Base-by-base conservation (phyloP, 1,139 yeast genomes). In the Candida sp. region DNA sequence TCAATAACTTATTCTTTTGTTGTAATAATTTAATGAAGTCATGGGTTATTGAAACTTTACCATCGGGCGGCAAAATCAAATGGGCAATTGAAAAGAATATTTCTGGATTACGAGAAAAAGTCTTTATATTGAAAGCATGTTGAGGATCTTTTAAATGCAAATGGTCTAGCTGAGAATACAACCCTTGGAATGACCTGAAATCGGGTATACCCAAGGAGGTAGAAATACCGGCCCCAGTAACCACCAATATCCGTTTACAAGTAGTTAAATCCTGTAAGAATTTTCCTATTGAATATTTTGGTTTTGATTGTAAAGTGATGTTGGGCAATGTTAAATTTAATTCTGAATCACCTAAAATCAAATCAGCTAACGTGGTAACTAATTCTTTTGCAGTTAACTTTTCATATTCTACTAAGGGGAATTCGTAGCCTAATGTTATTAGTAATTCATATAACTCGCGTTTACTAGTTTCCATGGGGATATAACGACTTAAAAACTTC, bases 191-290 rank as follows among this genome's bases (percentile, higher is more conserved):
- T 0, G 97, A 90, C 57, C 99, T 77, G 66, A 93, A 93, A 65
- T 93, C 99, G 0, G 98, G 97, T 44, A 91, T 91, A 1, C 97
- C 98, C 46, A 91, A 68, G 33, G 91, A 82, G 4, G 97, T 91
- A 15, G 97, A 88, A 38, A 93, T 90, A 19, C 99, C 99, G 0
- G 99, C 99, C 4, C 99, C 99, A 0, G 97, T 89, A 23, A 93
- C 68, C 1, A 93, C 95, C 48, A 93, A 57, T 21, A 93, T 78
- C 44, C 82, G 84, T 19, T 74, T 60, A 1, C 95, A 81, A 8
- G 66, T 67, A 9, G 25, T 11, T 15, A 37, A 29, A 21, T 37
- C 39, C 5, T 21, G 12, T 4, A 37, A 11, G 19, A 37, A 37
- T 23, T 11, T 12, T 4, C 27, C 29, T n/a, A 37, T 29, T 7